phyloP scores from a whole-genome alignment of 228 moss, liverwort and hornwort species.

The Sphagnum fallax region DNA sequence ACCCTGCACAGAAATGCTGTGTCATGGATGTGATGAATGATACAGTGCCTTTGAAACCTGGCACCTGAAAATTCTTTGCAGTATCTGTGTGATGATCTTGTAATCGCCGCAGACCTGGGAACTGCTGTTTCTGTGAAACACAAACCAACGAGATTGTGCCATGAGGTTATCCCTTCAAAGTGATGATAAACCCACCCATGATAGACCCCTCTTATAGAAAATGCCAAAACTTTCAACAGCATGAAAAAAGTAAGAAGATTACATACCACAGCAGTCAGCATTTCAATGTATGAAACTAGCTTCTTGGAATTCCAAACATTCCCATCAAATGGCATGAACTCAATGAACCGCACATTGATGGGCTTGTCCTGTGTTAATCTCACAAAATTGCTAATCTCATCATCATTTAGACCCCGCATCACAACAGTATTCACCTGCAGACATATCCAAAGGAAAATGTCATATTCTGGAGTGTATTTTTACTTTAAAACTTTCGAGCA shows the following conservation, averaged over 20 bases:
- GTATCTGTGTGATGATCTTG: conserved; percentile 81
- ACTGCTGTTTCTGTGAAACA: conserved; percentile 54
- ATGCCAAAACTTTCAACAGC: background rate
- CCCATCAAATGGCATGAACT: conserved; percentile 99
- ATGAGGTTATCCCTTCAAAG: background rate
- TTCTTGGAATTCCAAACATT: conserved; percentile 99
- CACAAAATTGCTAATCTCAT: conserved; percentile 93
- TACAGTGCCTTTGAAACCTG: conserved; percentile 71
- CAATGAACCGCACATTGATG: conserved; percentile 94
- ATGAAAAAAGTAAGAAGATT: background rate
- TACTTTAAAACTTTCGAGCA: too few species aligned
- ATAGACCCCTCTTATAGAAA: too few species aligned
- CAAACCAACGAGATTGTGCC: background rate
- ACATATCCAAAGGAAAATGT: background rate
- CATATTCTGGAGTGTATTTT: too few species aligned
- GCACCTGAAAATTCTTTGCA: conserved; percentile 90
- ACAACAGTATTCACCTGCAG: conserved; percentile 85
- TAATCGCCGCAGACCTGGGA: conserved; percentile 60
- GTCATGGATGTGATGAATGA: conserved; percentile 99
- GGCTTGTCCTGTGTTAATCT: conserved; percentile 80
- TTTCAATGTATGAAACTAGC: conserved; percentile 86
- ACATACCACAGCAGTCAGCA: conserved; percentile 71
- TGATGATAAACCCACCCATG: too few species aligned
- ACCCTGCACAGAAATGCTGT: conserved; percentile 88
- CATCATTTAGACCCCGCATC: conserved; percentile 94